Percentiles rank a stretch among this genome's conserved stretches.
Conservation (phyloP, 2,329 filamentous ascomycete genomes). For the Pseudogymnoascus sp. region DNA sequence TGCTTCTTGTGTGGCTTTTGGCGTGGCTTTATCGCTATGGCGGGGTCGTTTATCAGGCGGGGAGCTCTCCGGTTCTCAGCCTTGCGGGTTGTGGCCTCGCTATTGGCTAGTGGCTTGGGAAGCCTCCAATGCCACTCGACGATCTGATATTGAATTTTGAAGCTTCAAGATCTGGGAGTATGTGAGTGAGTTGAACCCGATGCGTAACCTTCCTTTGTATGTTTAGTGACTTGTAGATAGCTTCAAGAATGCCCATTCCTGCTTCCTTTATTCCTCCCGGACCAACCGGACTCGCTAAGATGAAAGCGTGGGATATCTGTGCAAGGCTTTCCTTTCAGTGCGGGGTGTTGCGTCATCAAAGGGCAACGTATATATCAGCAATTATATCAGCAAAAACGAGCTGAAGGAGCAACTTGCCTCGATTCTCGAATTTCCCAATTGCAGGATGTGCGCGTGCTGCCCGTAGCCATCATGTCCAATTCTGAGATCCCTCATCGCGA, state of each 20-base stretch:
- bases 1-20: neutral
- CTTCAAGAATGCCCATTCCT: neutral
- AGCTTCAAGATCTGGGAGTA: neutral
- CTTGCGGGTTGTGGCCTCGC: neutral
- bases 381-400: neutral
- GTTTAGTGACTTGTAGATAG: neutral
- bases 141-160: neutral
- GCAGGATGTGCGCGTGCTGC: neutral
- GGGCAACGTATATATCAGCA: neutral
- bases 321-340: neutral
- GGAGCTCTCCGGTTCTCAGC: neutral
- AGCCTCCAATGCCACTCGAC: neutral
- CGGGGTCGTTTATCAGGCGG: conserved; percentile 1
- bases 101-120: neutral
- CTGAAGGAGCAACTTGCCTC: neutral
- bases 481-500: neutral
- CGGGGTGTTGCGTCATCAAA: conserved; percentile 4
- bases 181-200: neutral
- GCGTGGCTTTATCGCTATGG: neutral
- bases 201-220: neutral
- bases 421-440: neutral
- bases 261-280: neutral
- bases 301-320: neutral
- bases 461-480: neutral
- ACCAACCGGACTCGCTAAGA: neutral